phyloP scores from a whole-genome alignment of 2,329 filamentous ascomycete species.

The Annulohypoxylon truncatum region DNA sequence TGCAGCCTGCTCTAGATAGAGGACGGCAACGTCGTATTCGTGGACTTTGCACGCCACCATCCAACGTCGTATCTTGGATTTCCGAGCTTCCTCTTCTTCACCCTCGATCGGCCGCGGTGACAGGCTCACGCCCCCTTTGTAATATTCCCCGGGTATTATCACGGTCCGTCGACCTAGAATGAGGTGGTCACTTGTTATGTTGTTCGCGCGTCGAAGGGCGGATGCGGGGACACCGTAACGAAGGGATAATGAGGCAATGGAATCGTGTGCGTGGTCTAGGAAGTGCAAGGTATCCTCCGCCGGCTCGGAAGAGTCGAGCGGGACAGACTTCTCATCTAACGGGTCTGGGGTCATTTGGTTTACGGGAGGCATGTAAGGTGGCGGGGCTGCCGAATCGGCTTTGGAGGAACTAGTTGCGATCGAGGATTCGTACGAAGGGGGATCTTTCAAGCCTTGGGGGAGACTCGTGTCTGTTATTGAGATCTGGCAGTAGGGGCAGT shows the following conservation, averaged over 20 bases:
- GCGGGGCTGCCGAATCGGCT: constrained; percentile 50
- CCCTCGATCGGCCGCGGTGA: constrained; percentile 78
- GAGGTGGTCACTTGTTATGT: constrained; percentile 77
- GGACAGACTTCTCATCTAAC: constrained; percentile 48
- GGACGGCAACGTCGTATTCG: constrained; percentile 79
- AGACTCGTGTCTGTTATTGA: constrained; percentile 64
- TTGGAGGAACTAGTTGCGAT: constrained; percentile 48
- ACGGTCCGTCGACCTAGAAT: constrained; percentile 75
- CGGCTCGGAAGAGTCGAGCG: constrained; percentile 42
- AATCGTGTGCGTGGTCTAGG: constrained; percentile 76
- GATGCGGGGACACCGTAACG: constrained; percentile 75
- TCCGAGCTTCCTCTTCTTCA: constrained; percentile 78
- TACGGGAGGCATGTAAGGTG: constrained; percentile 53
- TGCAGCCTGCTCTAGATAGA: constrained; percentile 77
- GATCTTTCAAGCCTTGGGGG: constrained; percentile 73
- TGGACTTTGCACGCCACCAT: constrained; percentile 83
- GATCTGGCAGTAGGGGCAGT: constrained; percentile 82
- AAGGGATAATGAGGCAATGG: constrained; percentile 74
- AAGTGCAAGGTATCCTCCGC: constrained; percentile 80
- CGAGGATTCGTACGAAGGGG: constrained; percentile 70
- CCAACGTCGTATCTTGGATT: constrained; percentile 77
- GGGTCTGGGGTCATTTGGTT: constrained; percentile 33
- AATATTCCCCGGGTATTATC: constrained; percentile 76
- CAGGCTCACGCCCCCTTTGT: constrained; percentile 73
- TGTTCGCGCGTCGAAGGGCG: constrained; percentile 74